Percentiles rank a stretch among this genome's conserved stretches.
phyloP scores from a whole-genome alignment of 2,329 filamentous ascomycete genomes.

The Hansfordia pulvinata region DNA sequence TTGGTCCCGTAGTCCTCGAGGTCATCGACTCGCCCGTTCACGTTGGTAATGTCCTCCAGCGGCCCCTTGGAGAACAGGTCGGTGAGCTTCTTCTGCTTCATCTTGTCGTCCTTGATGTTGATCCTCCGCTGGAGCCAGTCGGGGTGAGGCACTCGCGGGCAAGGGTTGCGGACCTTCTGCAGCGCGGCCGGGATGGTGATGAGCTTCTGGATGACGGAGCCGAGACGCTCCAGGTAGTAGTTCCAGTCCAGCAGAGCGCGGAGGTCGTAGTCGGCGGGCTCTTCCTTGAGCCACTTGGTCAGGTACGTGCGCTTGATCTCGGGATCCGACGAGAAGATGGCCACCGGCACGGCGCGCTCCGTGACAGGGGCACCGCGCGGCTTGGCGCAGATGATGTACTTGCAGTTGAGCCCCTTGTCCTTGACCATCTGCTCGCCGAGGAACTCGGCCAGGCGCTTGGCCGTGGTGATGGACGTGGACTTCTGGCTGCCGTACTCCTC shows the following conservation, averaged over 20 bases:
- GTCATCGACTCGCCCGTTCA: slow-evolving; percentile 45
- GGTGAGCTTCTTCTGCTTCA: slow-evolving; percentile 98
- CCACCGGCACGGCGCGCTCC: slow-evolving; percentile 84
- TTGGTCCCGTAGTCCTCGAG: slow-evolving; percentile 71
- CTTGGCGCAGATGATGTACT: slow-evolving; percentile 90
- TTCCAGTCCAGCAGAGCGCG: slow-evolving; percentile 87
- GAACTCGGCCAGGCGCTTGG: slow-evolving; percentile 88
- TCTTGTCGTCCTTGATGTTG: slow-evolving; percentile 87
- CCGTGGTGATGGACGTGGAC: slow-evolving; percentile 98
- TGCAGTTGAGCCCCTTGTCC: slow-evolving; percentile 97
- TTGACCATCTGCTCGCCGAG: slow-evolving; percentile 98
- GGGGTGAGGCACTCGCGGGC: slow-evolving; percentile 83
- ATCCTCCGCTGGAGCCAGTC: slow-evolving; percentile 95
- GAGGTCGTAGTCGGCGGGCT: slow-evolving; percentile 82
- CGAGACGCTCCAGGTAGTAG: slow-evolving; percentile 91
- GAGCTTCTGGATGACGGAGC: slow-evolving; percentile 95
- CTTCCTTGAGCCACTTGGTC: slow-evolving; percentile 90
- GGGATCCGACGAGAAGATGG: slow-evolving; percentile 92
- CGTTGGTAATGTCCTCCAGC: slow-evolving; percentile 59
- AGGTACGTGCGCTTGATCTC: slow-evolving; percentile 79
- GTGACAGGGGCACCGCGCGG: slow-evolving; percentile 87
- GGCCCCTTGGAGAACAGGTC: slow-evolving; percentile 71
- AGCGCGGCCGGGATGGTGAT: slow-evolving; percentile 96
- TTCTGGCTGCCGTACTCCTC: slow-evolving; percentile 95
- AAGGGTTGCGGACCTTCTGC: slow-evolving; percentile 88